Conservation (phyloP, 768 basidiomycete species). For the Boletus rubropictus region DNA sequence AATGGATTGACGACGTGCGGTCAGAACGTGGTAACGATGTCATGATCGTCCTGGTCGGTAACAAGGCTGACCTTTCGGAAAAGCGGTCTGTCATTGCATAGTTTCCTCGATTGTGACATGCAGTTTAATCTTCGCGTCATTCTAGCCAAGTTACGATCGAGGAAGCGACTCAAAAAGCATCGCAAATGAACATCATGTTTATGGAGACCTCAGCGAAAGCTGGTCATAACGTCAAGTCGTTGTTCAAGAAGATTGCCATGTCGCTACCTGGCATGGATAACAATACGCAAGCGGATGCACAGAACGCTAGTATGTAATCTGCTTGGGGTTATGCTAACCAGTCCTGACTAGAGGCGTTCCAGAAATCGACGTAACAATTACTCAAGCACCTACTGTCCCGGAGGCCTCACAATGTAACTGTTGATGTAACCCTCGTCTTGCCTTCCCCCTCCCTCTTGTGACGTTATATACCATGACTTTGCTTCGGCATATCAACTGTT, state of each 20-base stretch:
- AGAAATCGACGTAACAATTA: slow-evolving; percentile 92
- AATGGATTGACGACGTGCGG: slow-evolving; percentile 99
- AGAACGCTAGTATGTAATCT: slow-evolving; percentile 40
- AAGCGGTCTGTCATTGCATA: slow-evolving; percentile 65
- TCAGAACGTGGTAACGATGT: slow-evolving; percentile 97
- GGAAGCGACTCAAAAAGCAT: slow-evolving; percentile 88
- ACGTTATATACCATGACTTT: slow-evolving; percentile 27
- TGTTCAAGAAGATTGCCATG: slow-evolving; percentile 99
- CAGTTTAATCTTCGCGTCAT: slow-evolving; percentile 8
- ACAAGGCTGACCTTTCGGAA: slow-evolving; percentile 98
- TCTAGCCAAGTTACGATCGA: slow-evolving; percentile 96
- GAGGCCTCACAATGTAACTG: slow-evolving; percentile 86
- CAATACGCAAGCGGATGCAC: slow-evolving; percentile 54
- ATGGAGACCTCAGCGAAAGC: slow-evolving; percentile 99
- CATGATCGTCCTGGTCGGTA: slow-evolving; percentile 96
- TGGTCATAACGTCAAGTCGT: slow-evolving; percentile 96
- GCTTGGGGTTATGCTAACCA: not conserved
- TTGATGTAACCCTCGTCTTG: slow-evolving; percentile 33
- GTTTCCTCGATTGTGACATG: not conserved
- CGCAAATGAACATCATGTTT: slow-evolving; percentile 91
- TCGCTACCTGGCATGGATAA: slow-evolving; percentile 95
- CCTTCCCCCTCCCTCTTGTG: slow-evolving; percentile 4
- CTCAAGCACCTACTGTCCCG: slow-evolving; percentile 61
- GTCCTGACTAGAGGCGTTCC: slow-evolving; percentile 6
- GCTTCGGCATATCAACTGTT: slow-evolving; percentile 21